Conservation (phyloP, 2,329 filamentous ascomycete species). For the Diaporthe ampelina region DNA sequence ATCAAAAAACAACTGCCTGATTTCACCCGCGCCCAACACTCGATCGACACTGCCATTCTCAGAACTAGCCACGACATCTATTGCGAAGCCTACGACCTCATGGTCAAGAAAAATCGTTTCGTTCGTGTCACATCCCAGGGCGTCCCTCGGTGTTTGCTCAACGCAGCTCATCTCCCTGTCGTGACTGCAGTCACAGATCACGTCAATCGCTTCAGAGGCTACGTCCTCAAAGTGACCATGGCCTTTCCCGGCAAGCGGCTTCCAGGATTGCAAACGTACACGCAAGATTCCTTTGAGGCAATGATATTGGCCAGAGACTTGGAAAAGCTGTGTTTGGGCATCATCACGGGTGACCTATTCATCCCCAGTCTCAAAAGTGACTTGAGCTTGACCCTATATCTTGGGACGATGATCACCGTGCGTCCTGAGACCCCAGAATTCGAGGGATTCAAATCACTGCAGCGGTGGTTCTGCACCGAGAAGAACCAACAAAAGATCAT, state of each 20-base stretch:
- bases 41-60: background rate
- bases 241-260: too few species aligned
- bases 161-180: fast-evolving
- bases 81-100: background rate
- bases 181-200: background rate
- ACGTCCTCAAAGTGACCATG: background rate
- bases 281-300: background rate
- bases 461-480: background rate
- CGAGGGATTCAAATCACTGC: background rate
- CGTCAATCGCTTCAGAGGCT: background rate
- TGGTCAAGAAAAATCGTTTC: background rate
- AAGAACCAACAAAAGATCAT: background rate
- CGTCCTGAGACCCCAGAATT: background rate
- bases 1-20: too few species aligned
- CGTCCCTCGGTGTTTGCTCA: background rate
- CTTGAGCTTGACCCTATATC: background rate
- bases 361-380: background rate
- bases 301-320: background rate
- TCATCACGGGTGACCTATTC: fast-evolving
- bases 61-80: background rate
- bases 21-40: background rate
- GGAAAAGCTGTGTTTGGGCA: background rate
- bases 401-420: background rate
- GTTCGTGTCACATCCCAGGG: background rate
- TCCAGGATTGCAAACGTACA: background rate